Conservation (phyloP, 805 yeast species). For the Candida maesae region DNA sequence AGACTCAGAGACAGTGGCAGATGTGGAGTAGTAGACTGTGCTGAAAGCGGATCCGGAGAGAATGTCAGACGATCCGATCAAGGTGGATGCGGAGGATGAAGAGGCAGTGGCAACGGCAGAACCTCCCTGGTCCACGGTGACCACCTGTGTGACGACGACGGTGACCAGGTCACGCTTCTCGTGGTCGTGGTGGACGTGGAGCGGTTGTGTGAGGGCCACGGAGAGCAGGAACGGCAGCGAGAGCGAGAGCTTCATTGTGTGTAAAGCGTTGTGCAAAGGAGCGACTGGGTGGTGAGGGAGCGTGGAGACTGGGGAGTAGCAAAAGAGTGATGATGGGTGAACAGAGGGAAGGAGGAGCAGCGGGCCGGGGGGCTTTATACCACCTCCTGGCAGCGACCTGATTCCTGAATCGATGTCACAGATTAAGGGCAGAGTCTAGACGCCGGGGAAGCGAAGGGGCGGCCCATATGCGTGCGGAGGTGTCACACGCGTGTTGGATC, state of each 20-base stretch:
- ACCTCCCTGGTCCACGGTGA: conserved; percentile 16
- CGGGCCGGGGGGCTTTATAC: neutral
- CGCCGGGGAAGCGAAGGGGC: too few relatives aligned
- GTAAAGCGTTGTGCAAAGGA: conserved; percentile 1
- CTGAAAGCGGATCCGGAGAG: conserved; percentile 1
- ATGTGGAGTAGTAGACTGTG: conserved; percentile 9
- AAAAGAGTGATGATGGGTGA: neutral
- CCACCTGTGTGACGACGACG: conserved; percentile 31
- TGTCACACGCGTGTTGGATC: conserved; percentile 3
- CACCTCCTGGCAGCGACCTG: neutral
- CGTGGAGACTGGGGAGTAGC: neutral
- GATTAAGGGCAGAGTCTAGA: too few relatives aligned
- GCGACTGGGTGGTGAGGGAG: neutral
- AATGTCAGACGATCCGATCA: conserved; percentile 18
- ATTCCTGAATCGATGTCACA: too few relatives aligned
- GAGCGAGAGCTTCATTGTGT: conserved; percentile 12
- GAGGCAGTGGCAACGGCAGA: conserved; percentile 9
- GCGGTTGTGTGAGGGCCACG: conserved; percentile 16
- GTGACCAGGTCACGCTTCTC: conserved; percentile 41
- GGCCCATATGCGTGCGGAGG: neutral
- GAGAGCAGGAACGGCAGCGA: conserved; percentile 7
- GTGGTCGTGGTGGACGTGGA: conserved; percentile 46
- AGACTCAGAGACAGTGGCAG: neutral
- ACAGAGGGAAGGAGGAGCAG: neutral
- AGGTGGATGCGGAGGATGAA: conserved; percentile 12